phyloP scores from a whole-genome alignment of 73 alveolate genomes.

The Effrenium voratum region DNA sequence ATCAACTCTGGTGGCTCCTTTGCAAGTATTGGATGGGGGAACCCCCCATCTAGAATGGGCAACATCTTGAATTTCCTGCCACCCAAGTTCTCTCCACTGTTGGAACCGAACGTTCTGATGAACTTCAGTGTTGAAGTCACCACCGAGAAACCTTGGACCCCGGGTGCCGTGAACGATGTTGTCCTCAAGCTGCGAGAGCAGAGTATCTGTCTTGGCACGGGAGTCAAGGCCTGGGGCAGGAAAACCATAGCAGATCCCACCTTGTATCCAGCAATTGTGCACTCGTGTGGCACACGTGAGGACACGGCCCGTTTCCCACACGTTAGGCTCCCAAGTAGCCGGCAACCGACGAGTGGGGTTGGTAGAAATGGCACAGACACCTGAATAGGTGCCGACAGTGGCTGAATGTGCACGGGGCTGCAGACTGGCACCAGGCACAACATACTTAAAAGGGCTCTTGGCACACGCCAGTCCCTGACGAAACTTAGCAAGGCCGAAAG shows the following conservation, averaged over 20 bases:
- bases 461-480: neutral
- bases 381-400: neutral
- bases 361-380: neutral
- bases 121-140: constrained; percentile 13
- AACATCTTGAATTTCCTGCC: neutral
- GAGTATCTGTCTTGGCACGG: neutral
- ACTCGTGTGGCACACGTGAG: neutral
- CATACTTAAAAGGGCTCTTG: neutral
- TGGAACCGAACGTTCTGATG: neutral
- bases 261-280: neutral
- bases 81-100: neutral
- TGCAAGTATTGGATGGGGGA: neutral
- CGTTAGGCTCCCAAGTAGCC: neutral
- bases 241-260: neutral
- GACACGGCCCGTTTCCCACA: neutral
- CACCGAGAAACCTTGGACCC: neutral
- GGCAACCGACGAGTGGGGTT: neutral
- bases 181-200: neutral
- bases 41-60: neutral
- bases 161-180: neutral
- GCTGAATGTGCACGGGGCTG: neutral
- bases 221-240: too few species aligned
- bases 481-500: neutral
- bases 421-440: neutral
- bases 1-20: neutral